Percentiles rank a stretch among this genome's conserved stretches.
Conservation (phyloP, 2,329 filamentous ascomycete species). For the Fusarium sp. region DNA sequence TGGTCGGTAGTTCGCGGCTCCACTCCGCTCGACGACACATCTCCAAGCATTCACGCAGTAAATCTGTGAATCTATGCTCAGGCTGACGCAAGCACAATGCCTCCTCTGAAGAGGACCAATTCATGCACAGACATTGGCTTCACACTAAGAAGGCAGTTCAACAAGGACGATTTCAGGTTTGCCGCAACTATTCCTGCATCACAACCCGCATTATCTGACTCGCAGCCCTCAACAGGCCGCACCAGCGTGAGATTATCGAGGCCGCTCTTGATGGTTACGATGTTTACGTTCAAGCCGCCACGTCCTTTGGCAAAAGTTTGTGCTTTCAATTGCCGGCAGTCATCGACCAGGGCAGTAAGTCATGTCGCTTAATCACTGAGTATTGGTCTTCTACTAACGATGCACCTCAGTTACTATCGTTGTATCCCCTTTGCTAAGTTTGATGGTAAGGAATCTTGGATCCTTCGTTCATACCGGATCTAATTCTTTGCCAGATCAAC, state of each 20-base stretch:
- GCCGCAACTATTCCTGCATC: constrained; percentile 18
- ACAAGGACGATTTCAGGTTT: constrained; percentile 75
- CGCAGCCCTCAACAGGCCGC: constrained; percentile 64
- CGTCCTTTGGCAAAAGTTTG: constrained; percentile 89
- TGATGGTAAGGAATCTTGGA: constrained; percentile 71
- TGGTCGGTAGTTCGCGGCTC: background rate
- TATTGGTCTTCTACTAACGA: constrained; percentile 28
- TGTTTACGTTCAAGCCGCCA: constrained; percentile 92
- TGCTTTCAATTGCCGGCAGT: constrained; percentile 93
- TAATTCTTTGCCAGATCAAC: constrained; percentile 69
- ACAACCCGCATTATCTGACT: constrained; percentile 2
- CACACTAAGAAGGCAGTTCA: constrained; percentile 75
- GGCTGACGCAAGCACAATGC: constrained; percentile 47
- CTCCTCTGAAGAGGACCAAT: constrained; percentile 54
- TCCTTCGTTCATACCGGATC: constrained; percentile 4
- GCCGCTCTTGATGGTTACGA: constrained; percentile 83
- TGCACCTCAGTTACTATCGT: constrained; percentile 77
- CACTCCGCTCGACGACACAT: background rate
- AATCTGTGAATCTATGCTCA: constrained; percentile 20
- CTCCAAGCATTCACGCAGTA: constrained; percentile 5
- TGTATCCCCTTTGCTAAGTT: constrained; percentile 83
- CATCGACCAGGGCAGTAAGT: constrained; percentile 82
- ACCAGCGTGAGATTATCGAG: constrained; percentile 86
- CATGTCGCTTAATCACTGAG: background rate
- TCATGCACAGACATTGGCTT: constrained; percentile 74